Percentiles rank a stretch among this genome's conserved stretches.
Conservation (phyloP, 2,329 filamentous ascomycete genomes). For the Trichoderma aggressivum region DNA sequence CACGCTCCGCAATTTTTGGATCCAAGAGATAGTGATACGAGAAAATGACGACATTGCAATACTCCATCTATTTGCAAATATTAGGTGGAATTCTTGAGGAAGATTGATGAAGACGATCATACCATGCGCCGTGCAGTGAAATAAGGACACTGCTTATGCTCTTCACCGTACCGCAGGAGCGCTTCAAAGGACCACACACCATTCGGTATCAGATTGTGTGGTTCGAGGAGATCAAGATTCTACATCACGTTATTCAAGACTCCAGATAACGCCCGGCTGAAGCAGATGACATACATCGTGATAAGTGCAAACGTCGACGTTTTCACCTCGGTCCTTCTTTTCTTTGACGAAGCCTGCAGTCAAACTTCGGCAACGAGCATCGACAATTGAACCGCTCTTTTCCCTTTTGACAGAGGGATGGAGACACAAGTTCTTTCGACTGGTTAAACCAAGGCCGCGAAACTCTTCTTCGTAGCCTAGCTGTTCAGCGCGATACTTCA, state of each 20-base stretch:
- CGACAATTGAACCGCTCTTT: conserved; percentile 90
- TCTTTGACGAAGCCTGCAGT: conserved; percentile 97
- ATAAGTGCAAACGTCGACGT: conserved; percentile 91
- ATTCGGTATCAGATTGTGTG: conserved; percentile 89
- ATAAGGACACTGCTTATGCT: conserved; percentile 96
- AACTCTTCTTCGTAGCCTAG: conserved; percentile 93
- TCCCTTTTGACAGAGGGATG: conserved; percentile 95
- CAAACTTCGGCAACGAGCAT: conserved; percentile 91
- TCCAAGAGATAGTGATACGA: conserved; percentile 98
- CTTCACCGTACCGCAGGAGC: conserved; percentile 82
- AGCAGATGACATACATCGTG: conserved; percentile 65
- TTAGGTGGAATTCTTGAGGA: background rate
- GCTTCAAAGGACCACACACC: conserved; percentile 95
- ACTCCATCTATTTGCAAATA: conserved; percentile 69
- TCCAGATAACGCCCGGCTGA: background rate
- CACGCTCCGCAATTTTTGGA: conserved; percentile 93
- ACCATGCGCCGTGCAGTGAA: conserved; percentile 95
- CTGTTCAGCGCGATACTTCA: conserved; percentile 90
- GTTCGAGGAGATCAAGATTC: conserved; percentile 92
- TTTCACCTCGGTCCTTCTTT: conserved; percentile 92
- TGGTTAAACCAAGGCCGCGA: conserved; percentile 84
- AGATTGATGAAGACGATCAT: conserved; percentile 18
- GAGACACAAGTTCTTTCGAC: conserved; percentile 93
- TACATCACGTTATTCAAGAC: conserved; percentile 31
- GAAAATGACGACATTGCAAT: conserved; percentile 99